phyloP scores from a whole-genome alignment of 2,329 filamentous ascomycete species.

The Cladophialophora exuberans region DNA sequence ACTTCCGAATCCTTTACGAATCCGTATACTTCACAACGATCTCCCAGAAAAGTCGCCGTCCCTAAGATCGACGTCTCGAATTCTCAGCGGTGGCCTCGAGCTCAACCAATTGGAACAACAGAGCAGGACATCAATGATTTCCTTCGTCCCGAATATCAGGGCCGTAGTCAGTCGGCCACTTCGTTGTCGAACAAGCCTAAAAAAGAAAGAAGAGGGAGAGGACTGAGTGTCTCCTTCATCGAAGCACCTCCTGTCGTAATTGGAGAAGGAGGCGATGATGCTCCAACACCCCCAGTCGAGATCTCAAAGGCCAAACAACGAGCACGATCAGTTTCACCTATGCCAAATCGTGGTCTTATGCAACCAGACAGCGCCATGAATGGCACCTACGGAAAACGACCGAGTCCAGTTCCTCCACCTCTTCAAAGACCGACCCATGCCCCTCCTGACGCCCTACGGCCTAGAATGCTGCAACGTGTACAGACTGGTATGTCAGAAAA shows the following conservation, averaged over 20 bases:
- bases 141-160: constrained; percentile 28
- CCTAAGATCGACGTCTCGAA: constrained; percentile 41
- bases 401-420: neutral
- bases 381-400: neutral
- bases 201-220: constrained; percentile 59
- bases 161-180: constrained; percentile 32
- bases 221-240: constrained; percentile 73
- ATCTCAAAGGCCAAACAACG: constrained; percentile 54
- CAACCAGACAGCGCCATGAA: neutral
- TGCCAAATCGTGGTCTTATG: constrained; percentile 3
- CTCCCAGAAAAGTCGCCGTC: constrained; percentile 37
- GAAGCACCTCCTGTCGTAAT: constrained; percentile 77
- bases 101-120: constrained; percentile 25
- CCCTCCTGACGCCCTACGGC: constrained; percentile 24
- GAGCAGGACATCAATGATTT: constrained; percentile 15
- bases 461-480: constrained; percentile 21
- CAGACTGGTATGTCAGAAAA: constrained; percentile 24
- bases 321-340: constrained; percentile 31
- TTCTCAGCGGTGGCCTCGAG: constrained; percentile 40
- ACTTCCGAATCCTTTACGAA: constrained; percentile 29
- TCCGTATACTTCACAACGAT: constrained; percentile 23
- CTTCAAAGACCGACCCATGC: neutral
- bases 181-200: constrained; percentile 37
- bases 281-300: constrained; percentile 70
- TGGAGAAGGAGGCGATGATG: constrained; percentile 88